Conservation (phyloP, 495 filamentous ascomycete genomes). For the Penicillium daleae region DNA sequence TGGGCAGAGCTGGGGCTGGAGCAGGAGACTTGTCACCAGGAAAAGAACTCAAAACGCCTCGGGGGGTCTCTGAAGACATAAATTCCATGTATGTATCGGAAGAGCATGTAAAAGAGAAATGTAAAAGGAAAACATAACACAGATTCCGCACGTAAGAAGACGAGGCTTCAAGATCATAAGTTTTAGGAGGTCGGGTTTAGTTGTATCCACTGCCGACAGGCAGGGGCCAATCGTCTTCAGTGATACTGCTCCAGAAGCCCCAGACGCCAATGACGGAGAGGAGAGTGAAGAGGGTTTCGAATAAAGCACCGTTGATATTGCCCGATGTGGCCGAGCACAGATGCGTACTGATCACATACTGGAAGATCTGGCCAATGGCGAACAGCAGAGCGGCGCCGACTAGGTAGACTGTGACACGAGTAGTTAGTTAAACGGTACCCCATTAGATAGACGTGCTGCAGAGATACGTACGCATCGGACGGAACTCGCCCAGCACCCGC, state of each 20-base stretch:
- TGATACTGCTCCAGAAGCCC: constrained; percentile 99
- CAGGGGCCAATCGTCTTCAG: constrained; percentile 97
- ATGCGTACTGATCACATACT: constrained; percentile 89
- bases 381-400: constrained; percentile 75
- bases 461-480: constrained; percentile 74
- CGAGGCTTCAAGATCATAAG: constrained; percentile 7
- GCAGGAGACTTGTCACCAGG: constrained; percentile 18
- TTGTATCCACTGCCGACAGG: constrained; percentile 54
- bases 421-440: constrained; percentile 24
- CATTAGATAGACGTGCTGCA: background rate
- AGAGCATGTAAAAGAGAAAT: no score
- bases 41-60: constrained; percentile 18
- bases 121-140: constrained; percentile 6
- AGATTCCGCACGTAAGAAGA: constrained; percentile 11
- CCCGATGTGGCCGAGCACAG: constrained; percentile 80
- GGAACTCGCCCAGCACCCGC: constrained; percentile 78
- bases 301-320: constrained; percentile 90
- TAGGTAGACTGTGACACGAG: constrained; percentile 66
- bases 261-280: constrained; percentile 80
- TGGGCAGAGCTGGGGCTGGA: background rate
- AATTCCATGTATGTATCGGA: constrained; percentile 26
- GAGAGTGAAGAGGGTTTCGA: constrained; percentile 91
- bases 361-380: constrained; percentile 90
- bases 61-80: constrained; percentile 11
- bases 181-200: constrained; percentile 29